Conservation (phyloP, 768 basidiomycete species). For the Leccinum fibrillosum region DNA sequence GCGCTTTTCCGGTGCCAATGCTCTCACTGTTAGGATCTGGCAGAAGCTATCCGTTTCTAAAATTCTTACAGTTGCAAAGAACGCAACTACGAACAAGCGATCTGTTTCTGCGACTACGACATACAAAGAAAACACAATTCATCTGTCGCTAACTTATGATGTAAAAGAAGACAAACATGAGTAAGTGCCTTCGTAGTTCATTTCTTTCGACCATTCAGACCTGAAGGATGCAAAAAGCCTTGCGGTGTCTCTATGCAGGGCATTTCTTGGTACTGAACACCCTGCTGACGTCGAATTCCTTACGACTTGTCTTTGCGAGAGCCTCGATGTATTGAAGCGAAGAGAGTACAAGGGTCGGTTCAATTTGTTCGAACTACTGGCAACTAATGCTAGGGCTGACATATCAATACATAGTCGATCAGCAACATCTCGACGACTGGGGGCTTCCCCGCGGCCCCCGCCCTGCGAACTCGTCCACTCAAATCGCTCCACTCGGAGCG, state of each 20-base stretch:
- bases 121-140: constrained; percentile 49
- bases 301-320: constrained; percentile 87
- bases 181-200: constrained; percentile 35
- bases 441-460: constrained; percentile 39
- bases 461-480: constrained; percentile 16
- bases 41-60: constrained; percentile 59
- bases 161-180: constrained; percentile 83
- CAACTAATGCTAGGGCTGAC: constrained; percentile 5
- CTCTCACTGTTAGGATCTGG: constrained; percentile 65
- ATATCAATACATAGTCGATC: constrained; percentile 53
- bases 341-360: constrained; percentile 75
- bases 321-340: constrained; percentile 72
- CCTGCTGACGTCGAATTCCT: constrained; percentile 83
- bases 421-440: constrained; percentile 33
- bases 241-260: constrained; percentile 72
- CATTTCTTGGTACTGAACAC: constrained; percentile 70
- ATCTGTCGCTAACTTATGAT: constrained; percentile 69
- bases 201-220: not conserved
- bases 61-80: constrained; percentile 48
- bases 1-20: constrained; percentile 45
- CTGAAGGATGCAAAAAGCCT: constrained; percentile 47
- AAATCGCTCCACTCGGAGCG: too few relatives aligned
- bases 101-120: constrained; percentile 69
- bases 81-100: constrained; percentile 44
- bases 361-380: not conserved